These are phyloP conservation scores for Prunus mira DNA, from an alignment of 306 rosid species.

Conservation along the genomic window DNA sequence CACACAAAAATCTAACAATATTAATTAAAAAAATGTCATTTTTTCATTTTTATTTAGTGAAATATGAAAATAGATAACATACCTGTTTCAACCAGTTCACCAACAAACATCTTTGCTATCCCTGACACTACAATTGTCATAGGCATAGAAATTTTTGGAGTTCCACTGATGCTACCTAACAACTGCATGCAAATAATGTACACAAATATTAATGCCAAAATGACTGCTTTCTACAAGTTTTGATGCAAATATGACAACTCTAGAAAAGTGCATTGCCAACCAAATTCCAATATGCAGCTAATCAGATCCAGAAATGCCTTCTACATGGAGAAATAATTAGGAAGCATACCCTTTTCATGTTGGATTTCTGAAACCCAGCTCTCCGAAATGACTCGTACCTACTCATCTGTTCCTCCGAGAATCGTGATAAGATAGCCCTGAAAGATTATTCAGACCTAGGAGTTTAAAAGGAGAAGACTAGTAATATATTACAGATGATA, in stretches of 20 bases:
- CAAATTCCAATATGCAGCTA: not conserved
- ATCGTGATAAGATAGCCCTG: conserved; percentile 80
- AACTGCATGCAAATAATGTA: conserved; percentile 44
- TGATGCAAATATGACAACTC: not conserved
- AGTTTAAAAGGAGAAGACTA: conserved; percentile 5
- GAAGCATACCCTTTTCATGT: conserved; percentile 74
- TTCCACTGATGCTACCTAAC: conserved; percentile 78
- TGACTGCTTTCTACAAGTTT: not conserved
- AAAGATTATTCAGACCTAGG: not conserved
- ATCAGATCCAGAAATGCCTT: not conserved
- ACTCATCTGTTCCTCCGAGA: conserved; percentile 91
- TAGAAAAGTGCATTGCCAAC: not conserved
- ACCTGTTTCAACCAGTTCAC: conserved; percentile 94
- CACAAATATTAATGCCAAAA: not conserved
- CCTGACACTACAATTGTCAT: conserved; percentile 91
- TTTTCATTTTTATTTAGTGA: not conserved
- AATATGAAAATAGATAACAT: not conserved
- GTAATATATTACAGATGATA: not conserved
- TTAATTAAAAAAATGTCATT: not conserved
- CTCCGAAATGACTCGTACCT: conserved; percentile 90
- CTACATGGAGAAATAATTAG: not conserved
- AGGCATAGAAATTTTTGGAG: conserved; percentile 82
- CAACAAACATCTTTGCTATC: conserved; percentile 90
- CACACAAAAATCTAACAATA: not conserved
- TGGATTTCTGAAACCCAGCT: conserved; percentile 91